Base-by-base conservation (phyloP, 2,329 filamentous ascomycete species). In the Mycosphaerella sp. region DNA sequence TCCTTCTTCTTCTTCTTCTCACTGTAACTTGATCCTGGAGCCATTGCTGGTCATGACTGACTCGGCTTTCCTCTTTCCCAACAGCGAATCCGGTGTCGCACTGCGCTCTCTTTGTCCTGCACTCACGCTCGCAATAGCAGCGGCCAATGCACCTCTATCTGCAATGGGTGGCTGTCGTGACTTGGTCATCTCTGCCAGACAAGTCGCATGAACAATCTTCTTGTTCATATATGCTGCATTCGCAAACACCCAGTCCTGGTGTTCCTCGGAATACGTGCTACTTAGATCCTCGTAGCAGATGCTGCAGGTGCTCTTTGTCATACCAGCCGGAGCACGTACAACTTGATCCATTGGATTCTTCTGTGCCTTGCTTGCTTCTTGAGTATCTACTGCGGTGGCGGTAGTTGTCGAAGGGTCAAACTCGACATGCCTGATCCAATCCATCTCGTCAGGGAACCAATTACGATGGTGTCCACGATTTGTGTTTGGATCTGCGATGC, bases 251-350 rank as follows among this genome's bases (percentile, higher is more conserved):
- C 90, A 97, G 64, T 98, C 91, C 69, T 97, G 89, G 14, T 86
- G 87, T 56, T 94, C 89, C 62, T 94, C 89, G 6, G 91, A 83
- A 86, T 89, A 97, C 58, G 86, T 86, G 59, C 87, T 89, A 71
- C 94, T 86, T 62, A 98, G 97, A 59, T 86, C 86, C 67, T 98
- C 93, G 68, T 95, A 90, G 68, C 93, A 97, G 61, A 98, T 95
- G 1, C 89, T 89, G 64, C 93, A 98, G 13, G 81, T 85, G 65
- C 89, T 90, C 52, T 85, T 80, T 21, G 86, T 77, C 21, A 81
- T 78, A 14, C 82, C 79, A 44, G 90, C 86, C 0, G 91, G 93
- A 1, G 93, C 90, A 2, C 84, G 81, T 10, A 98, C 86, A 66
- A 87, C 95, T 61, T 84, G 79, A 51, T 79, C 75, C 44, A 80